phyloP scores from a whole-genome alignment of 2,329 filamentous ascomycete genomes.

The Zalaria obscura region DNA sequence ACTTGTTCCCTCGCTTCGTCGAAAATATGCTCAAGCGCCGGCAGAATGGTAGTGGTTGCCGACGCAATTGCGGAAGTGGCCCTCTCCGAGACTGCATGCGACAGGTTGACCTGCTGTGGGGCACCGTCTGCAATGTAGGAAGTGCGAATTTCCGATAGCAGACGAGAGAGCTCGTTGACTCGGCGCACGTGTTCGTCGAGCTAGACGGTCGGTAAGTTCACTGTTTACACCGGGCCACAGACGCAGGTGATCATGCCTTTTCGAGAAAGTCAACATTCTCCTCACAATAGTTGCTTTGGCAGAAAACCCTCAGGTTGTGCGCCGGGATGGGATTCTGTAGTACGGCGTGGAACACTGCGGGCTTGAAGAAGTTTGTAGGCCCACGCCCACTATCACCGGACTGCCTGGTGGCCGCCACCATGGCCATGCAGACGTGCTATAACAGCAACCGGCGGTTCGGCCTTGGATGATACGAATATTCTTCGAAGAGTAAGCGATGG shows the following conservation, averaged over 20 bases:
- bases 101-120: conserved; percentile 26
- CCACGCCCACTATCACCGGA: not conserved
- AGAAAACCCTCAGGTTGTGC: conserved; percentile 35
- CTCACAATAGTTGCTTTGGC: conserved; percentile 30
- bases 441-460: not conserved
- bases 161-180: conserved; percentile 29
- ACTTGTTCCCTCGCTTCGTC: conserved; percentile 28
- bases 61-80: conserved; percentile 35
- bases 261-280: conserved; percentile 39
- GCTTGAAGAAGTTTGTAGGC: conserved; percentile 30
- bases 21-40: conserved; percentile 32
- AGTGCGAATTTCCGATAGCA: conserved; percentile 31
- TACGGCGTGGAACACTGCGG: conserved; percentile 36
- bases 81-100: conserved; percentile 24
- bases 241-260: conserved; percentile 23
- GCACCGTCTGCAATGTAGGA: conserved; percentile 26
- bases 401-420: not conserved
- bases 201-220: conserved; percentile 8
- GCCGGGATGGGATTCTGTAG: conserved; percentile 35
- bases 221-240: not conserved
- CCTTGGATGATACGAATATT: not conserved
- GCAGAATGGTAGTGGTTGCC: conserved; percentile 29
- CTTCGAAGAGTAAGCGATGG: not conserved
- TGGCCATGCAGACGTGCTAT: not conserved
- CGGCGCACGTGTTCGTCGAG: conserved; percentile 32